Evolutionary conservation across 1,284 basidiomycete species (phyloP), one percentile per base, ranked within the genome.

Genomic region (Ustilago crameri): DNA sequence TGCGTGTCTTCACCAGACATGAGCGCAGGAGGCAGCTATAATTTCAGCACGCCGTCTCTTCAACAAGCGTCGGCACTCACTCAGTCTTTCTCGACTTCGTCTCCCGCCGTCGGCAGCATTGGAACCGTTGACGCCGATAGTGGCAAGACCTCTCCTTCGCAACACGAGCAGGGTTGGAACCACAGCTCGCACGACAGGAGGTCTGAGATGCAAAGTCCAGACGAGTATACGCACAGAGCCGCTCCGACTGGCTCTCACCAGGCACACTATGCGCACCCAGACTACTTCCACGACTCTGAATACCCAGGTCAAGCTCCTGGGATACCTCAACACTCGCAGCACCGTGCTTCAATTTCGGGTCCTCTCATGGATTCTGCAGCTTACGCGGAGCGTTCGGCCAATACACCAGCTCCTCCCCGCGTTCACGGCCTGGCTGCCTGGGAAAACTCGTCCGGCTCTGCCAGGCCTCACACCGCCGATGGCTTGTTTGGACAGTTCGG

Each of bases 391-490:
- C 53, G 48, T 37, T 32, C 64, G 17, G 41, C 52, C 1, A 30
- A 53, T 5, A 57, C 54, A 7, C 70, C 58, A 7, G 75, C 73
- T 20, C 74, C 74, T 17, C 74, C 74, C 1, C 62, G 60, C 23
- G 58, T 77, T 3, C 74, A 71, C 30, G 74, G 64, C 5, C 42
- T 78, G 20, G 72, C 76, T 9, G 76, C 74, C 1, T 79, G 78
- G 78, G 68, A 64, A 34, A 70, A 72, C n/a, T 60, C 78, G 15
- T 58, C 68, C 15, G 78, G 76, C 3, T 58, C 52, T 2, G 71
- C 78, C 17, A 51, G 78, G n/a, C 78, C 78, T 2, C 78, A 80
- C 65, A 80, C 78, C 5, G 78, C 78, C 14, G 78, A 80, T 42
- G 78, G 76, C 34, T 51, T 80, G 63, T 80, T 78, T 38, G 76